Evolutionary conservation across 1,139 yeast species (phyloP), one percentile per base, ranked within the genome.

Genomic region (Meyerozyma elateridarum): DNA sequence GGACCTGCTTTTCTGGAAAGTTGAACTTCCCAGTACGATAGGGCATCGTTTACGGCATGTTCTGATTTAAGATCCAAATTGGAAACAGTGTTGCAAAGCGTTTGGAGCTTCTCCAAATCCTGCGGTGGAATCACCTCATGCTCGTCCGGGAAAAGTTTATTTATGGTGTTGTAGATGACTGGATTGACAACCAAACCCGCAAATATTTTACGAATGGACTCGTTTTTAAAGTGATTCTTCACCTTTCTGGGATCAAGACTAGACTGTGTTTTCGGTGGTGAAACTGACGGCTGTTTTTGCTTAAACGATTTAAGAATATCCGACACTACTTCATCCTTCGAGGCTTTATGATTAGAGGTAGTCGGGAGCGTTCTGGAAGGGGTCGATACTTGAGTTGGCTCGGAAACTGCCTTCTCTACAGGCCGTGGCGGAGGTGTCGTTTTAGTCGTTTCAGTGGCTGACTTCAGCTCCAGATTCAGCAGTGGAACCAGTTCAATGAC

Each of bases 401-500:
- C 35, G 9, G 31, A 11, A 8, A 33, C 12, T 16, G 21, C 31
- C 16, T 28, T 30, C 13, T 34, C 21, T n/a, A 35, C 20, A 7
- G 30, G 17, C 13, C 29, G 31, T 24, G 20, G 12, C 15, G 22
- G 19, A 9, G 21, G 11, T 13, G 20, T 17, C 16, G 30, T 30
- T 15, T 20, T 24, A 11, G 25, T 12, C 9, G 14, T 24, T n/a
- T 17, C n/a, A 6, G 30, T 33, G 29, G 33, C 45, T 34, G 25
- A 7, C 18, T 24, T 18, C 27, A 15, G 27, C 9, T 17, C 14
- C 11, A 18, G 8, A 15, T 18, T 24, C 6, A 17, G 17, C 27
- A 24, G 27, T 18, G 15, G 27, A n/a, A n/a, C n/a, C 18, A 15
- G 18, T 15, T 52, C 51, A 38, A 45, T 40, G 5, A 52, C 52